Conservation (phyloP, 2,329 filamentous ascomycete genomes). For the Arthrobotrys musiformis region DNA sequence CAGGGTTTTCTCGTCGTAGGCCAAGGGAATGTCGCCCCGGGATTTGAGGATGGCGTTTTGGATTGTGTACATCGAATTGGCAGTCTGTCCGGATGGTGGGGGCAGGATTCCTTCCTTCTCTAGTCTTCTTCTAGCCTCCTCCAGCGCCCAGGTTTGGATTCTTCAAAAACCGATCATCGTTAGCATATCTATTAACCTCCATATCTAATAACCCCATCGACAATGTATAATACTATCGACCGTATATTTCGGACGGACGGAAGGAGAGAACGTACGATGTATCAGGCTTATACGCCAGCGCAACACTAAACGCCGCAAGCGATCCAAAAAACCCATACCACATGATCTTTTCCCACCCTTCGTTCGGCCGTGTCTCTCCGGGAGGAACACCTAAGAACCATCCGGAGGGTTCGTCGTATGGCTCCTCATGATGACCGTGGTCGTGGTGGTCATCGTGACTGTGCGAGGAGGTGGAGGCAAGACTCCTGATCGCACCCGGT, state of each 20-base stretch:
- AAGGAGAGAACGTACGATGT: conserved; percentile 80
- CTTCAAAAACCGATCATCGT: conserved; percentile 68
- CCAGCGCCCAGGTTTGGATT: conserved; percentile 99
- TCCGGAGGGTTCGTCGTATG: conserved; percentile 88
- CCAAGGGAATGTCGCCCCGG: conserved; percentile 12
- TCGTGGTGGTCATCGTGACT: conserved; percentile 60
- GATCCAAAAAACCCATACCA: conserved; percentile 86
- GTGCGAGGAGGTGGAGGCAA: conserved; percentile 49
- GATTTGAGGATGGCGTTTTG: conserved; percentile 43
- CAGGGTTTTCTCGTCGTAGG: conserved; percentile 36
- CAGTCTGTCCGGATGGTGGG: conserved; percentile 64
- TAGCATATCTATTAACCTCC: background rate
- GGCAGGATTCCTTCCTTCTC: conserved; percentile 91
- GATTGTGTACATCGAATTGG: conserved; percentile 53
- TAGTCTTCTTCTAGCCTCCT: conserved; percentile 93
- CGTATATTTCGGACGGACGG: background rate
- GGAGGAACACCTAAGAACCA: conserved; percentile 96
- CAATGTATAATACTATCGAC: background rate
- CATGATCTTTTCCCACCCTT: conserved; percentile 93
- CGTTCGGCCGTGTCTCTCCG: conserved; percentile 92
- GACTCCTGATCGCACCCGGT: conserved; percentile 30
- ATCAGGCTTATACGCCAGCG: conserved; percentile 96
- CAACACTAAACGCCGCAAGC: conserved; percentile 77
- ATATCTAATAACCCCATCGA: background rate
- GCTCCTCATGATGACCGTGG: conserved; percentile 73